phyloP scores from a whole-genome alignment of 176 grass and related monocot species.

The Oryza meridionalis region DNA sequence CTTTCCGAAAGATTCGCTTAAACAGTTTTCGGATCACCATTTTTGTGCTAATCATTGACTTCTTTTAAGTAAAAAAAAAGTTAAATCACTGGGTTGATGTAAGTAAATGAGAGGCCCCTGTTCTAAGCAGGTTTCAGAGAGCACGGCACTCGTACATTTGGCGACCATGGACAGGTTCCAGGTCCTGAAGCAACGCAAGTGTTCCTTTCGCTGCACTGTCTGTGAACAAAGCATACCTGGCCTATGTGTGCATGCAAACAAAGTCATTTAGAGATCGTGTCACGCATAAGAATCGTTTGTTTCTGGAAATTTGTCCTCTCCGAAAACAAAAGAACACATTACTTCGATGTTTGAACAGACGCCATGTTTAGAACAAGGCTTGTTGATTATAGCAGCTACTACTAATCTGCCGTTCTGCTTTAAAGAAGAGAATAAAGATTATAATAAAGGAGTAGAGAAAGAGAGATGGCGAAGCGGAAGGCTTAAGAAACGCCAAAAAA shows the following conservation, averaged over 20 bases:
- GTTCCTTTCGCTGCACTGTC: slow-evolving; percentile 25
- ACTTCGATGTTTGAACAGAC: neutral
- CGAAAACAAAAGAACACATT: neutral
- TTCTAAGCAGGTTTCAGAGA: neutral
- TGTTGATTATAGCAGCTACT: neutral
- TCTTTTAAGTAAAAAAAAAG: no score
- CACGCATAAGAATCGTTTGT: neutral
- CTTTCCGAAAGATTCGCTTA: neutral
- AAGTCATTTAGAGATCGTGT: neutral
- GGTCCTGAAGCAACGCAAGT: neutral
- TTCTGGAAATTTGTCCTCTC: neutral
- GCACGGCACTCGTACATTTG: neutral
- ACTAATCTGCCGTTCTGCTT: neutral
- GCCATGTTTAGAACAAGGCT: neutral
- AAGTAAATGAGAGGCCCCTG: neutral
- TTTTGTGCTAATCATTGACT: neutral
- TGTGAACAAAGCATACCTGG: neutral
- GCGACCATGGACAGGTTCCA: neutral
- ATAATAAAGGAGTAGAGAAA: neutral
- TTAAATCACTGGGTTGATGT: neutral
- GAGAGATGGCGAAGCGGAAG: neutral
- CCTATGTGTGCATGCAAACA: neutral
- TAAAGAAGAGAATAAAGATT: neutral
- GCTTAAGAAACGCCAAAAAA: neutral
- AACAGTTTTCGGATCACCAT: neutral